phyloP scores from a whole-genome alignment of 75 land plant species.

The Sequoiadendron giganteum region DNA sequence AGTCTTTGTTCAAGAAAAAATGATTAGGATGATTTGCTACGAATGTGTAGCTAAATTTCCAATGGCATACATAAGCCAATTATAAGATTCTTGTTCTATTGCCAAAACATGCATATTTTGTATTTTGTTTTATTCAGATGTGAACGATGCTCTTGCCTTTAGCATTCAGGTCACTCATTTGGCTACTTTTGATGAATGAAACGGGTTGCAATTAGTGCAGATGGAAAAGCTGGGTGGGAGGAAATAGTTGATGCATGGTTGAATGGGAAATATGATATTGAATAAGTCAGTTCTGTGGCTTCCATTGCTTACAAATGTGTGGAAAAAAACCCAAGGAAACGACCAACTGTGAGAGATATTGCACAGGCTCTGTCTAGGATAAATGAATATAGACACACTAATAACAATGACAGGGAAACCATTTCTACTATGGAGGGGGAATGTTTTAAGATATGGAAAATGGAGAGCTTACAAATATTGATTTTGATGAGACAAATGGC shows the following conservation, averaged over 20 bases:
- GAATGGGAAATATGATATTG: conserved; percentile 47
- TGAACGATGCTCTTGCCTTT: background rate
- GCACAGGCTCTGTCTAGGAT: conserved; percentile 57
- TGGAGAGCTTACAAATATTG: background rate
- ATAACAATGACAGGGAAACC: background rate
- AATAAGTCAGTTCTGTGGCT: conserved; percentile 71
- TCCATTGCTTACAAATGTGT: conserved; percentile 73
- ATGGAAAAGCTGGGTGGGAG: conserved; percentile 75
- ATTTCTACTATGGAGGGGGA: background rate
- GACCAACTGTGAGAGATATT: conserved; percentile 84
- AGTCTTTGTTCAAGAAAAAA: background rate
- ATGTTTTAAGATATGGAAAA: background rate
- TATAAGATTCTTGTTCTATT: background rate
- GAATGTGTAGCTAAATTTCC: background rate
- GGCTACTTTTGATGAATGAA: background rate
- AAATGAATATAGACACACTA: conserved; percentile 14
- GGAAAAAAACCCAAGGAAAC: conserved; percentile 32
- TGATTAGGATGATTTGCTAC: background rate
- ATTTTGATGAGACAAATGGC: background rate
- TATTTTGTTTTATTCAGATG: background rate
- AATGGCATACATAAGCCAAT: background rate
- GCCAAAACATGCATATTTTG: background rate
- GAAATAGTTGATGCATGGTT: conserved; percentile 70
- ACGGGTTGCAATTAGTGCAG: conserved; percentile 74
- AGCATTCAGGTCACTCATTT: background rate